Evolutionary conservation across 202 grass and related monocot genomes (phyloP), one percentile per base, ranked within the genome.

Genomic region (Zoysia matrella): DNA sequence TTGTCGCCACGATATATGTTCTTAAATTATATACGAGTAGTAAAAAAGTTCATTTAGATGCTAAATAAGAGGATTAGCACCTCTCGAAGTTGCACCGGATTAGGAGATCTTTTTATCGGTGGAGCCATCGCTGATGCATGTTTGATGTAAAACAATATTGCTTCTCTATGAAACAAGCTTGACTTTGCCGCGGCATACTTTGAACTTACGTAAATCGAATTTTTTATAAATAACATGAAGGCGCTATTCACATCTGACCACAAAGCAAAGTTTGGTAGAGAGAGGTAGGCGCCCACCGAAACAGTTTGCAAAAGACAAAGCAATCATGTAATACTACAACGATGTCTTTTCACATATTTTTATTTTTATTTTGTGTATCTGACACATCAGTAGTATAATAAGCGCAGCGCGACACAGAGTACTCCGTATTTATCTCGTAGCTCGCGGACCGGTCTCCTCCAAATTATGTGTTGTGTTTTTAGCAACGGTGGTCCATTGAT

Each of bases 401-500:
- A 30, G 22, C 22, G 22, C 22, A 30, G 0, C 22, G 22, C 22
- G 22, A 30, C 22, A 30, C 22, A 30, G 22, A 30, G 22, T 30
- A 30, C 22, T 30, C 22, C 22, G 22, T 68, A 44, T 8, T 40
- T 12, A 60, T 52, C 7, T 42, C 36, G 15, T 11, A 72, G 58
- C 66, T 8, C 39, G 18, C 46, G 76, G 72, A 81, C 39, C 46
- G 82, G 66, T 76, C 65, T 58, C 44, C 22, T 13, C 12, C 44
- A 9, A 40, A 4, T 52, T 58, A 18, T 76, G 1, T 22, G 50
- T 60, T 8, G 67, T 22, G 54, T 55, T 67, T 73, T 4, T 14
- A 68, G 72, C 46, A 5, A 67, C 45, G 3, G 60, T 67, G 77
- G 46, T 16, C 66, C 22, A 30, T 16, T 39, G 78, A 86, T 73